phyloP scores from a whole-genome alignment of 768 basidiomycete genomes.

The Boletus vermiculosoides region DNA sequence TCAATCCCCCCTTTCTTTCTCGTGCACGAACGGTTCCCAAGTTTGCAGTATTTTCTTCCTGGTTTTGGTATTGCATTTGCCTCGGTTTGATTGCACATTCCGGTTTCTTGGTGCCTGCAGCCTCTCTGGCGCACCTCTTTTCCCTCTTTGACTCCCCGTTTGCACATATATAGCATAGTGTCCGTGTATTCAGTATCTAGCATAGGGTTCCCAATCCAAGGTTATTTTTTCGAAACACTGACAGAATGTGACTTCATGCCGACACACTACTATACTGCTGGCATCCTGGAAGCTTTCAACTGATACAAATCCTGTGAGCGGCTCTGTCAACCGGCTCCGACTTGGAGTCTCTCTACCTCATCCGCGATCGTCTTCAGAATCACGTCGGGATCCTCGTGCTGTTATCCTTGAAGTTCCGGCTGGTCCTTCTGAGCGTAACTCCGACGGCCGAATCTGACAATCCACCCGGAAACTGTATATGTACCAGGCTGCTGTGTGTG shows the following conservation, averaged over 20 bases:
- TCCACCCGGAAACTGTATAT: too few relatives aligned
- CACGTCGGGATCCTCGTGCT: neutral
- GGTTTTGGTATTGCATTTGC: neutral
- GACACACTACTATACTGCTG: too few relatives aligned
- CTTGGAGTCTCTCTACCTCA: neutral
- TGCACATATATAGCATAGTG: neutral
- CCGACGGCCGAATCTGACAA: too few relatives aligned
- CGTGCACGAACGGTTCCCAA: too few relatives aligned
- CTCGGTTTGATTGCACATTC: neutral
- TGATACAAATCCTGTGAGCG: neutral
- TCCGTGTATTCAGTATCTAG: neutral
- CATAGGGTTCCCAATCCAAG: neutral
- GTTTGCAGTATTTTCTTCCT: neutral
- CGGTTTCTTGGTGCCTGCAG: slow-evolving; percentile 1
- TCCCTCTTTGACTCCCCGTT: neutral
- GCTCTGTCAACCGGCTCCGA: neutral
- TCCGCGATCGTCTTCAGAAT: neutral
- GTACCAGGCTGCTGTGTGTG: too few relatives aligned
- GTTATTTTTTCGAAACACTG: neutral
- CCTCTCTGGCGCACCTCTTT: neutral
- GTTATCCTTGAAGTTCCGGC: neutral
- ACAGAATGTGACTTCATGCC: neutral
- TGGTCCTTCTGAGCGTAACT: too few relatives aligned
- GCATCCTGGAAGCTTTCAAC: neutral
- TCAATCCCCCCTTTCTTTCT: neutral